Percentiles rank a stretch among this genome's conserved stretches.
phyloP scores from a whole-genome alignment of 106 monocot species.

The Dioscorea dumetorum region DNA sequence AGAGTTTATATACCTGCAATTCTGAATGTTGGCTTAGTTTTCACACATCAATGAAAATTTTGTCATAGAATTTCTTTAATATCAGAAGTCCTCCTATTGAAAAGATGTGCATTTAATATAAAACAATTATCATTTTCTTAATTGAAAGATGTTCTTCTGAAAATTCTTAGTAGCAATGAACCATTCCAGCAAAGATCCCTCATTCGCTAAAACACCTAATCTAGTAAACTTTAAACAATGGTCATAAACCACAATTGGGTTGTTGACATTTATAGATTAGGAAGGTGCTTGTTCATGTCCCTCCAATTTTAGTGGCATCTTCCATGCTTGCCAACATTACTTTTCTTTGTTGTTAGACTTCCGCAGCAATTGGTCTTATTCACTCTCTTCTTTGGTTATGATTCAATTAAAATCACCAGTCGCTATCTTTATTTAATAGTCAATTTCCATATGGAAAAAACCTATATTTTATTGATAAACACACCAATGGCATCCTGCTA shows the following conservation, averaged over 20 bases:
- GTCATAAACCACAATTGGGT: no score
- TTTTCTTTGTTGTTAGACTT: no score
- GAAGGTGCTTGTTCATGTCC: conserved; percentile 2
- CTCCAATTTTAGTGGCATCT: conserved; percentile 1
- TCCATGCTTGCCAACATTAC: not conserved
- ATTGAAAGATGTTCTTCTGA: no score
- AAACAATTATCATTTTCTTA: no score
- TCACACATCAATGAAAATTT: no score
- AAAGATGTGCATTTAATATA: no score
- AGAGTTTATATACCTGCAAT: no score
- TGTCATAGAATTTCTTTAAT: no score
- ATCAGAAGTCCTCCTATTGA: no score
- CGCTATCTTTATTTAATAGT: not conserved
- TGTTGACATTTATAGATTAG: not conserved
- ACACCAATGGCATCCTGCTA: not conserved
- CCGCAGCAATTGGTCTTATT: not conserved
- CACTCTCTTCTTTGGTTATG: not conserved
- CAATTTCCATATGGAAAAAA: not conserved
- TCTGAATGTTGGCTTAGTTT: no score
- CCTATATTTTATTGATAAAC: not conserved
- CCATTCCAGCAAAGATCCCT: not conserved
- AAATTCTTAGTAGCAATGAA: no score
- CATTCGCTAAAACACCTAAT: not conserved
- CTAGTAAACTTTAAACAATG: no score
- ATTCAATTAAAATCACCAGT: not conserved